Evolutionary conservation across 108 stramenopile species (phyloP), one percentile per base, ranked within the genome.

Genomic region (Cyclotella atomus): DNA sequence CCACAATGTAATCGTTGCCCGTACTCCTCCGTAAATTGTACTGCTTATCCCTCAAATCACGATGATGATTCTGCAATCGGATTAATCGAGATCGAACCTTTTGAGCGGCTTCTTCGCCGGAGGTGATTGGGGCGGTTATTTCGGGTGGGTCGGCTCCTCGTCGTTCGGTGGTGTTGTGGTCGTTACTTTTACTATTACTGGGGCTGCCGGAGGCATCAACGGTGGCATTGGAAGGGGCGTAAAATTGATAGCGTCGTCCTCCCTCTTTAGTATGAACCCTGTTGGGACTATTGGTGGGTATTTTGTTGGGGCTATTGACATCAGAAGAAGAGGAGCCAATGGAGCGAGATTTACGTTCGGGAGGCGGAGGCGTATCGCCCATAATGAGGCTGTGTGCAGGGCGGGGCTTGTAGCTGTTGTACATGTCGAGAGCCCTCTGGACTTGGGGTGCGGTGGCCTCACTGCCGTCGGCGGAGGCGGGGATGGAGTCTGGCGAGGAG

Each of bases 31-130:
- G 50, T 16, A 35, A 15, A 32, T 68, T 38, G 8, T 19, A 34
- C 30, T 63, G 44, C 28, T 36, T 38, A 12, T 45, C 68, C 9
- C 27, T 38, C 20, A 68, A 52, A 68, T 44, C 56, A 8, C 61
- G 60, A 64, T 66, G 41, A 27, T 70, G 68, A 70, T 70, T 54
- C 44, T 70, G 66, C 38, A 68, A 57, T 61, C 66, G 56, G 10
- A 68, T 79, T n/a, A 68, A 56, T 68, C 66, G 71, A 19, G 71
- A 73, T 19, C 67, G 47, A 1, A 71, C 70, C 30, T 72, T 73
- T 28, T 44, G 34, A 8, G 71, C 71, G 0, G 67, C 60, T 25
- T 79, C 70, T 49, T 79, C 71, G 0, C 63, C 70, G 5, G 49
- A 17, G 8, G 47, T 12, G 23, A 6, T 30, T 0, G 57, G 15